These are phyloP conservation scores for Botrytis aclada DNA, from an alignment of 2,329 filamentous ascomycete genomes.

Conservation along the genomic window DNA sequence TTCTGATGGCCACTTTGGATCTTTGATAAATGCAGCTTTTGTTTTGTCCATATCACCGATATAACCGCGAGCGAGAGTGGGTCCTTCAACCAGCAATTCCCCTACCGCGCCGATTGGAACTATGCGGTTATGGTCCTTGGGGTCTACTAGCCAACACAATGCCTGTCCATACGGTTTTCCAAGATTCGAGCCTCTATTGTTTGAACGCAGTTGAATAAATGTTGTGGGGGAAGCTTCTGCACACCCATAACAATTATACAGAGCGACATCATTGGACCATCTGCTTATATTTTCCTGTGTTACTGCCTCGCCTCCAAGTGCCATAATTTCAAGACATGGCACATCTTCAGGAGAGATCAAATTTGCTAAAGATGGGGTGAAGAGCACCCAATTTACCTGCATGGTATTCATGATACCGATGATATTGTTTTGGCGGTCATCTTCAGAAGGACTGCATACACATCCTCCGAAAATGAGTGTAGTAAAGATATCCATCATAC, in stretches of 20 bases:
- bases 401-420: conserved; percentile 21
- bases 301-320: conserved; percentile 26
- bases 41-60: conserved; percentile 41
- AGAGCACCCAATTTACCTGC: conserved; percentile 23
- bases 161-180: conserved; percentile 2
- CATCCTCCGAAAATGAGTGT: conserved; percentile 27
- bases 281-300: conserved; percentile 31
- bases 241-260: conserved; percentile 16
- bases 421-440: conserved; percentile 25
- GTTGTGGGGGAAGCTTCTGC: conserved; percentile 6
- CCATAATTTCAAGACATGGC: conserved; percentile 29
- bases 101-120: conserved; percentile 39
- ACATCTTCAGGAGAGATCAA: conserved; percentile 38
- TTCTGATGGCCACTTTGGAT: conserved; percentile 33
- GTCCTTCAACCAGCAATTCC: conserved; percentile 42
- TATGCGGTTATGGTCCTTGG: conserved; percentile 39
- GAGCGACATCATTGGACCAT: conserved; percentile 33
- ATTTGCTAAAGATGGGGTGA: conserved; percentile 28
- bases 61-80: conserved; percentile 41
- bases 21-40: conserved; percentile 37
- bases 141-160: conserved; percentile 42
- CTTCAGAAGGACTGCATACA: conserved; percentile 30
- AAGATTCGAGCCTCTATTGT: conserved; percentile 6
- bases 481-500: conserved; percentile 26
- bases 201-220: conserved; percentile 10